A percentile compares a stretch with the other conserved stretches of the same genome.
Evolutionary conservation across 495 filamentous ascomycete genomes (phyloP).

Genomic region (Podospora pseudopauciseta): DNA sequence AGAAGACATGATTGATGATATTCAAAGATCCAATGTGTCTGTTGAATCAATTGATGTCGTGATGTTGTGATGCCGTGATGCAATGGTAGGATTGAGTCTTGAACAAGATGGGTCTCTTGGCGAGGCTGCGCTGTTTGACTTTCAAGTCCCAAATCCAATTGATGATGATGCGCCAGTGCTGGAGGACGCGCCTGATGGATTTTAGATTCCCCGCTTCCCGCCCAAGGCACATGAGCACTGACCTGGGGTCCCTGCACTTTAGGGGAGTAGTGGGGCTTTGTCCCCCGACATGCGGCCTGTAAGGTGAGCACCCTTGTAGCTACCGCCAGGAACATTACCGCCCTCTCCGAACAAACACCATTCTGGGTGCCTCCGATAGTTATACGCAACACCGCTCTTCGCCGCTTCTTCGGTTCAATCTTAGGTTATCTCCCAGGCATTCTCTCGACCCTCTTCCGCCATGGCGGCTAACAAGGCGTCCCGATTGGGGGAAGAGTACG

Average conservation of each 20-base stretch:
- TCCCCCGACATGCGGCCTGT: not conserved
- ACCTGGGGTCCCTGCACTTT: not conserved
- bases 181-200: constrained; percentile 19
- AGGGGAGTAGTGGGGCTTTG: not conserved
- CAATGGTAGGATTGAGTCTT: not conserved
- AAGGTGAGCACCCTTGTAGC: constrained; percentile 19
- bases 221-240: not conserved
- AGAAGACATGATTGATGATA: constrained; percentile 37
- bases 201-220: constrained; percentile 34
- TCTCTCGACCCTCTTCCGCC: constrained; percentile 7
- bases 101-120: not conserved
- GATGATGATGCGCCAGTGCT: constrained; percentile 14
- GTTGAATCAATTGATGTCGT: constrained; percentile 6
- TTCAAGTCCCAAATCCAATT: not conserved
- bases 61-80: not conserved
- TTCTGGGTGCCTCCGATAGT: not conserved
- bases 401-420: not conserved
- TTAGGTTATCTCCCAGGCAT: not conserved
- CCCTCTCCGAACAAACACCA: not conserved
- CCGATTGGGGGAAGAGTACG: constrained; percentile 96
- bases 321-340: constrained; percentile 12
- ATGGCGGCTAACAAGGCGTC: constrained; percentile 89
- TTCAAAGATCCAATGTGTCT: not conserved
- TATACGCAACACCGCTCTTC: not conserved
- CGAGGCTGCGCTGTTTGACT: not conserved